Evolutionary conservation across 1,284 basidiomycete species (phyloP), one percentile per base, ranked within the genome.

Genomic region (Quambalaria eucalypti): DNA sequence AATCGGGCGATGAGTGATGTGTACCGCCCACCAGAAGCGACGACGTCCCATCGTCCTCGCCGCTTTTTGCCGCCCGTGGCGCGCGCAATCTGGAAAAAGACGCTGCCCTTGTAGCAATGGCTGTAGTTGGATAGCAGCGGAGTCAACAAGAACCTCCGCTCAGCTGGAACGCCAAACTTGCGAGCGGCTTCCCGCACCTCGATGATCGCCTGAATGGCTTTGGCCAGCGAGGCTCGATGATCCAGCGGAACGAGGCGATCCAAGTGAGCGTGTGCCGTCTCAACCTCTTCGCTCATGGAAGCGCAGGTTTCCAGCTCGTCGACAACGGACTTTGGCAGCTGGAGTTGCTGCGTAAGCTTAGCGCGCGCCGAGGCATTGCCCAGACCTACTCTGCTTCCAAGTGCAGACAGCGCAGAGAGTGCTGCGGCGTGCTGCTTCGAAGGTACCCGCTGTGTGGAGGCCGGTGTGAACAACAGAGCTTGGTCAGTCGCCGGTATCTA

Each of bases 11-110:
- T 85, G 29, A 90, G 75, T 51, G 81, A 80, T 69, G 90, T 87
- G 64, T 90, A 90, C 56, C 88, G 80, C 62, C 89, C 89, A 53
- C 87, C 88, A 4, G 83, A 83, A 2, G 72, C 88, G 23, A 91
- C 80, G 12, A 89, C 80, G 57, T 90, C 88, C 2, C 80, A 78
- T 23, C 81, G 81, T 69, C 85, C 42, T 23, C 42, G 19, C 12
- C 42, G n/a, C 25, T 26, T 46, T 21, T 46, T 46, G 42, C 42
- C 87, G 61, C 80, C 82, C 47, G 81, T 81, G 2, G 57, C 55
- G 55, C 82, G 80, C 2, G 85, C 83, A 1, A 90, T 83, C 64
- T 88, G 86, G 55, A 90, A 81, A 48, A 87, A 79, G 23, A 89
- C 79, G 0, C 87, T 88, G 52, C 85, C 82, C 46, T 83, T 83